Evolutionary conservation across 1,284 basidiomycete genomes (phyloP).

Genomic region (Heliocybe sulcata): DNA sequence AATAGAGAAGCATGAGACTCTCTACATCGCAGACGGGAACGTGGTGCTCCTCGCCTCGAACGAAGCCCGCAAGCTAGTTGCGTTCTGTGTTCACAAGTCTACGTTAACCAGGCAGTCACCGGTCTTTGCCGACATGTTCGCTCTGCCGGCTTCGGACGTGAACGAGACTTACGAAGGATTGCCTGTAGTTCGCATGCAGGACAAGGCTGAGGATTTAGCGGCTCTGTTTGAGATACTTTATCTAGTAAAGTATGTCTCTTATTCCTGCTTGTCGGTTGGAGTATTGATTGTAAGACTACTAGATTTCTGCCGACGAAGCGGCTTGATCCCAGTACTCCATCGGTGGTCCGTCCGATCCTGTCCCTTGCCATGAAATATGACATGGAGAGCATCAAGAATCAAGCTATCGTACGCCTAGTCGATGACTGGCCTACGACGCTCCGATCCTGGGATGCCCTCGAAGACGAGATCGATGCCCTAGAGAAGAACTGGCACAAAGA

Average conservation of each 20-base stretch:
- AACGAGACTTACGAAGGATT: constrained; percentile 4
- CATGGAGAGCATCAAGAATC: background rate
- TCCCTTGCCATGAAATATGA: background rate
- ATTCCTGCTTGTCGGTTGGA: no score
- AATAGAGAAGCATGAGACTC: background rate
- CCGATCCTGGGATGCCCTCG: constrained; percentile 1
- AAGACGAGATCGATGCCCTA: constrained; percentile 8
- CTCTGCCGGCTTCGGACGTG: background rate
- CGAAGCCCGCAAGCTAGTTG: background rate
- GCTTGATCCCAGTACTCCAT: background rate
- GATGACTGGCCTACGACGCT: background rate
- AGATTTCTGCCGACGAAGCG: background rate
- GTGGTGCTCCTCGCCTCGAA: constrained; percentile 1
- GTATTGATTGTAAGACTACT: background rate
- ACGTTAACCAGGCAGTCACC: constrained; percentile 6
- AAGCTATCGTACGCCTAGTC: background rate
- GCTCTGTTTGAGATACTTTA: constrained; percentile 7
- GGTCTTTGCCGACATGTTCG: constrained; percentile 7
- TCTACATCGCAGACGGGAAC: constrained; percentile 8
- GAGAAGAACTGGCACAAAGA: constrained; percentile 3
- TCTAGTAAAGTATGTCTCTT: constrained; percentile 4
- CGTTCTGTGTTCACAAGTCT: constrained; percentile 8
- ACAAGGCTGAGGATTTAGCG: constrained; percentile 5
- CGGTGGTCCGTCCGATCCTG: background rate
- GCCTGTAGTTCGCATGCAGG: constrained; percentile 5